phyloP scores from a whole-genome alignment of 768 basidiomycete species.

The Daedalea quercina region DNA sequence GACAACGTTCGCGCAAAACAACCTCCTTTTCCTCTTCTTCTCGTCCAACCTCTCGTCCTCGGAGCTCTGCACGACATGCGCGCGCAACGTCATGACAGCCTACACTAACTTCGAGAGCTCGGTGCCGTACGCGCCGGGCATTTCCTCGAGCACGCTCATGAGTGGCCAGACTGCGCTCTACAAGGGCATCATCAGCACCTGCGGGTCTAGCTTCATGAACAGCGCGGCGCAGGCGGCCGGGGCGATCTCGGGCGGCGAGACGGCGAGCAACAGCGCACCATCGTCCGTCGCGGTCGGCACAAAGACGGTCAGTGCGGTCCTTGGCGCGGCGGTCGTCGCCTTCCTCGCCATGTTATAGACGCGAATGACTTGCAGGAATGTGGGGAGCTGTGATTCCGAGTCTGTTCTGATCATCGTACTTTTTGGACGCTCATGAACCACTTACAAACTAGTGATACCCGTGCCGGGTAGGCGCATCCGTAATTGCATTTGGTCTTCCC shows the following conservation, averaged over 20 bases:
- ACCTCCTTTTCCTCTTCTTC: constrained; percentile 80
- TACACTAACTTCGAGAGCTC: constrained; percentile 75
- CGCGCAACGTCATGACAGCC: constrained; percentile 62
- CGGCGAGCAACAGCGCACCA: constrained; percentile 24
- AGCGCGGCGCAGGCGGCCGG: constrained; percentile 67
- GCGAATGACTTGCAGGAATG: neutral
- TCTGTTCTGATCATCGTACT: neutral
- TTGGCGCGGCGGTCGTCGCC: constrained; percentile 28
- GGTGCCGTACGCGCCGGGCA: constrained; percentile 70
- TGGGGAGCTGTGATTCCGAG: neutral
- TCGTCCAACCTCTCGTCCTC: constrained; percentile 38
- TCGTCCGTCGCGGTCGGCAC: constrained; percentile 21
- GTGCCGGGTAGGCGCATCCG: neutral
- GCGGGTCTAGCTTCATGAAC: constrained; percentile 66
- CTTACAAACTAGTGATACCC: neutral
- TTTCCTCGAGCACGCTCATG: constrained; percentile 59
- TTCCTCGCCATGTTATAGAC: neutral
- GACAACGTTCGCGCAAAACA: constrained; percentile 45
- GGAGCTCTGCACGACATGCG: constrained; percentile 76
- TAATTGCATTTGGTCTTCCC: neutral
- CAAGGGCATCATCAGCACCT: constrained; percentile 49
- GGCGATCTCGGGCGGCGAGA: constrained; percentile 34
- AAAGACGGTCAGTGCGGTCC: constrained; percentile 23
- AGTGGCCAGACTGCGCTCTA: constrained; percentile 62
- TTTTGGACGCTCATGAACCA: neutral